These are phyloP conservation scores for Candida odintsovae DNA, from an alignment of 805 yeast species.

Conservation along the genomic window DNA sequence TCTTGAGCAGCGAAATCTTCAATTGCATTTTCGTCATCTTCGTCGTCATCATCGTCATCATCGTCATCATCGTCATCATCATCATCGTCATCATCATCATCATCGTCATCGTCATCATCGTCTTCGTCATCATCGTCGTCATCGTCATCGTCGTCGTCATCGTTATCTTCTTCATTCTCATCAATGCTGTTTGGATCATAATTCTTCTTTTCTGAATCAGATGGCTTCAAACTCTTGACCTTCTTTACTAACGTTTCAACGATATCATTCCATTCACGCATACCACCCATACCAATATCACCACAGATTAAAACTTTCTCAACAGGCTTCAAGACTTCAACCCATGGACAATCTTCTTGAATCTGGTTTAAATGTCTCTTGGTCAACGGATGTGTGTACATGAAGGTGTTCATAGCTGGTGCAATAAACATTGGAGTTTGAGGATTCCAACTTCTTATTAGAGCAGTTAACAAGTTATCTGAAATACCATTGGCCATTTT, in stretches of 20 bases:
- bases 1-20: background rate
- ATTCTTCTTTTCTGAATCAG: slow-evolving; percentile 25
- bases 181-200: slow-evolving; percentile 38
- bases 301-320: slow-evolving; percentile 79
- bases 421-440: slow-evolving; percentile 67
- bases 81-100: slow-evolving; percentile 8
- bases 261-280: slow-evolving; percentile 83
- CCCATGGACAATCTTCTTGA: slow-evolving; percentile 68
- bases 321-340: slow-evolving; percentile 70
- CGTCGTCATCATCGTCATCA: slow-evolving; percentile 1
- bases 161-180: slow-evolving; percentile 35
- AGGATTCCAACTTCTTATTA: slow-evolving; percentile 75
- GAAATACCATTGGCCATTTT: slow-evolving; percentile 73
- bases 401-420: slow-evolving; percentile 84
- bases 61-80: slow-evolving; percentile 5
- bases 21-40: background rate
- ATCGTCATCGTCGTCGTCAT: slow-evolving; percentile 5
- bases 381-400: slow-evolving; percentile 76
- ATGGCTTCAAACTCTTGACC: slow-evolving; percentile 11
- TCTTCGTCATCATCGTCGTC: slow-evolving; percentile 8
- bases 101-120: slow-evolving; percentile 8
- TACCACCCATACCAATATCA: slow-evolving; percentile 89
- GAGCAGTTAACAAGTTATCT: slow-evolving; percentile 68
- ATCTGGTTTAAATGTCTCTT: slow-evolving; percentile 60
- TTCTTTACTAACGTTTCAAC: slow-evolving; percentile 49